Evolutionary conservation across 108 stramenopile genomes (phyloP).

Genomic region (Cyclotella sp.): DNA sequence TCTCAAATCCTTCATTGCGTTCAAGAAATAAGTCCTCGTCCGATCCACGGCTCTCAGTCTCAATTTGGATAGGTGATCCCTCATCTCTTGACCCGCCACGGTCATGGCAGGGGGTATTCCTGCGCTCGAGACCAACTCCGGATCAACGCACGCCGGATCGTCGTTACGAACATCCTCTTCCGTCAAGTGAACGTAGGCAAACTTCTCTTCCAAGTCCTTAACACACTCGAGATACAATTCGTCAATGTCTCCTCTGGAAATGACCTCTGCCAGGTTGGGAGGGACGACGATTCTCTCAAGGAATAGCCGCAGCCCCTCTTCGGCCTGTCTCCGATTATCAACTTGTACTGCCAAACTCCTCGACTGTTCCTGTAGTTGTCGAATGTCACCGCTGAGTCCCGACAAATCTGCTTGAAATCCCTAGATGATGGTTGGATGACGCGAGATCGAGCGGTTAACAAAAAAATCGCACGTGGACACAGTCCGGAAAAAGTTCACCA

Average conservation of each 20-base stretch:
- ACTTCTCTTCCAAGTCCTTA: conserved; percentile 88
- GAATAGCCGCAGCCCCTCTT: conserved; percentile 87
- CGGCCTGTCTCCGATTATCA: conserved; percentile 92
- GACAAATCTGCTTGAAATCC: conserved; percentile 99
- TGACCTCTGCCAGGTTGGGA: conserved; percentile 80
- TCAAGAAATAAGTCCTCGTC: conserved; percentile 90
- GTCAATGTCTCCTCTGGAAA: conserved; percentile 92
- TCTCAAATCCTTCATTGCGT: conserved; percentile 73
- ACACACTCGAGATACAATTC: conserved; percentile 89
- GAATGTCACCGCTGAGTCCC: conserved; percentile 95
- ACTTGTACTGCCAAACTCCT: conserved; percentile 88
- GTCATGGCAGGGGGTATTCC: conserved; percentile 85
- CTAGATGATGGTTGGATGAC: conserved; percentile 51
- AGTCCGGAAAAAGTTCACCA: too few relatives aligned
- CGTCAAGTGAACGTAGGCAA: conserved; percentile 75
- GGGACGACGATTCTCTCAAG: conserved; percentile 92
- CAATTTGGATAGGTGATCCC: conserved; percentile 86
- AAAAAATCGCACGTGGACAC: neutral
- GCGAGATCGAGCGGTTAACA: neutral
- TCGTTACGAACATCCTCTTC: conserved; percentile 20
- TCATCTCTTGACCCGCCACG: conserved; percentile 90
- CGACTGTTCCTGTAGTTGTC: conserved; percentile 93
- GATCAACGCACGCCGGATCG: conserved; percentile 53
- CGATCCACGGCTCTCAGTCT: conserved; percentile 87
- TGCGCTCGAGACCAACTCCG: conserved; percentile 54